Percentiles rank a stretch among this genome's conserved stretches.
These are phyloP conservation scores for Calophaca sinica DNA, from an alignment of 306 rosid species.

Conservation along the genomic window DNA sequence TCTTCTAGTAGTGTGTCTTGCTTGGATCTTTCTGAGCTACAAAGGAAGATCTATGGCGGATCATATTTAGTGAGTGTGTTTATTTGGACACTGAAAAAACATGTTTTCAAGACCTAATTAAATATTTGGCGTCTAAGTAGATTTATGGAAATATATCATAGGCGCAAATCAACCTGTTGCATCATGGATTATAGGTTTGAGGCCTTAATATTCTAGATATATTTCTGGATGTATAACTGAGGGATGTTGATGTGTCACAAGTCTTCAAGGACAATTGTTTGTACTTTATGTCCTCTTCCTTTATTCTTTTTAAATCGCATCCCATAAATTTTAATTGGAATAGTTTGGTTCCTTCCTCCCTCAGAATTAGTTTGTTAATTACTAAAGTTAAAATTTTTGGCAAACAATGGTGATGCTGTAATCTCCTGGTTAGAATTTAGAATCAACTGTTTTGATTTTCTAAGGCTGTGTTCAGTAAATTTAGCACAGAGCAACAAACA, in stretches of 20 bases:
- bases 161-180: neutral
- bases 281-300: neutral
- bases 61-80: conserved; percentile 24
- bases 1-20: conserved; percentile 25
- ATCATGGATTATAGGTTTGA: conserved; percentile 22
- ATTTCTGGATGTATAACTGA: conserved; percentile 19
- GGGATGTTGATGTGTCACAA: conserved; percentile 27
- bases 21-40: conserved; percentile 12
- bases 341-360: conserved; percentile 12
- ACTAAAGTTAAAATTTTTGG: neutral
- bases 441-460: conserved; percentile 20
- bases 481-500: neutral
- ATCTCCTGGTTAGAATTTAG: conserved; percentile 11
- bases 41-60: conserved; percentile 39
- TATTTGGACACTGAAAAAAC: conserved; percentile 22
- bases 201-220: neutral
- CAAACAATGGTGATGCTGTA: neutral
- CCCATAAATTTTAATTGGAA: conserved; percentile 26
- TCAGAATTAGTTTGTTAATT: neutral
- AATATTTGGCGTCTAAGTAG: conserved; percentile 12
- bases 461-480: conserved; percentile 21
- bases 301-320: neutral
- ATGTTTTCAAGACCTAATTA: conserved; percentile 2
- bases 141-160: conserved; percentile 30
- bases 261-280: conserved; percentile 28